Evolutionary conservation across 192 early-diverging fungal species (phyloP).

Genomic region (Backusella sp.): DNA sequence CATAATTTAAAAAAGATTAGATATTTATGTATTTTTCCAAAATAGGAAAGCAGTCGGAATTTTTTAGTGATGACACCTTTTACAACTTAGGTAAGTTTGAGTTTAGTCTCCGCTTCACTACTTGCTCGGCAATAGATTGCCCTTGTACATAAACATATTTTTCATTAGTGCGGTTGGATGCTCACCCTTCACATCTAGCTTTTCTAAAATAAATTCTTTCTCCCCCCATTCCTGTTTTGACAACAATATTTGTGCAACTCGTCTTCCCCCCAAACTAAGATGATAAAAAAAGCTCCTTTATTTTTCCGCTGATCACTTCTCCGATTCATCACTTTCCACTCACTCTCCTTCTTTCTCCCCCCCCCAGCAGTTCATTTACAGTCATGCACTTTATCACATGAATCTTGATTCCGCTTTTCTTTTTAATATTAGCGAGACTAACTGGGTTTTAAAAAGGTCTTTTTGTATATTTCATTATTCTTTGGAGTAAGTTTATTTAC

Average conservation of each 20-base stretch:
- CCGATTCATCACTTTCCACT: not conserved
- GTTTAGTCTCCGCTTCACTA: slow-evolving; percentile 3
- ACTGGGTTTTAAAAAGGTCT: not conserved
- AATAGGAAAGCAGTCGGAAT: not conserved
- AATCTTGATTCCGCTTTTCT: slow-evolving; percentile 4
- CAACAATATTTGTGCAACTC: slow-evolving; percentile 8
- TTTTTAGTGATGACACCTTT: slow-evolving; percentile 1
- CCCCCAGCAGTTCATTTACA: slow-evolving; percentile 6
- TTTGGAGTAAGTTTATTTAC: not conserved
- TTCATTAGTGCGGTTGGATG: not conserved
- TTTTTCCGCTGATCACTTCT: slow-evolving; percentile 12
- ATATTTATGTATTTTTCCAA: slow-evolving; percentile 1
- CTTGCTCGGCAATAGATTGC: not conserved
- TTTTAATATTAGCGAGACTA: slow-evolving; percentile 3
- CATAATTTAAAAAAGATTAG: not conserved
- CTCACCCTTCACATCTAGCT: not conserved
- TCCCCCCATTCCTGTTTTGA: slow-evolving; percentile 9
- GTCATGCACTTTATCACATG: slow-evolving; percentile 9
- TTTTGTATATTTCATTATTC: not conserved
- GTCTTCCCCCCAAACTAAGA: slow-evolving; percentile 2
- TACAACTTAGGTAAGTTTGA: not conserved
- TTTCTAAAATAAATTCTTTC: not conserved
- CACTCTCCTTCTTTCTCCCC: not conserved
- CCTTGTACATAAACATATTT: slow-evolving; percentile 13
- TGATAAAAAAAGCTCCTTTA: not conserved